Base-by-base conservation (phyloP, 306 rosid species). In the Arachis hypogaea region DNA sequence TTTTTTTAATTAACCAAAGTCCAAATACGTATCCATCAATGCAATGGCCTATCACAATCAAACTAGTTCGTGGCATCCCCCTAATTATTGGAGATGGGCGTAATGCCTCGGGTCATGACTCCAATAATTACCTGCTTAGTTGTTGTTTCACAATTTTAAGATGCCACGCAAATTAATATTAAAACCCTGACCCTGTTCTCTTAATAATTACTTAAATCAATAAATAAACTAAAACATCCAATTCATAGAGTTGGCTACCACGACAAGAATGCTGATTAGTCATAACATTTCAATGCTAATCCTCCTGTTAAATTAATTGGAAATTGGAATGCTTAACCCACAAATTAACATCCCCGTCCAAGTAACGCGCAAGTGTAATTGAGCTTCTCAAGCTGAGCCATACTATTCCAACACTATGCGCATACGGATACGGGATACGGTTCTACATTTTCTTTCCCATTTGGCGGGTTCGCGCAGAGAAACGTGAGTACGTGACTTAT, bases 291-390 rank as follows among this genome's bases (percentile, higher is more conserved):
- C 28, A 56, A 57, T 42, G 16, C 38, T 7, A 16, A 58, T 36
- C 30, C 8, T 74, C 14, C 9, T 74, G 12, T 7, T 22, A 22
- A 22, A 33, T 33, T 33, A 33, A 33, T 33, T 16, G 28, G 28
- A 22, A 49, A 62, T 61, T 38, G 16, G 4, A 29, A 4, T 41
- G 9, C 60, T 77, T 69, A 70, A 52, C 60, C 66, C 60, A 14
- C 36, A 46, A 29, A 59, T 10, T 38, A 38, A 58, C 69, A 57
- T 33, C 41, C 2, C 28, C 5, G 7, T 16, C 12, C 54, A 75
- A 68, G 74, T 56, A 30, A 71, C 78, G 56, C 77, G 83, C 68
- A 79, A 45, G 66, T 66, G 45, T 75, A 57, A 49, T 54, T 47
- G 42, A 61, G 44, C n/a, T 60, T 75, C 66, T 5, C 45, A 59